A percentile compares a stretch with the other conserved stretches of the same genome.
Conservation (phyloP, 1,284 basidiomycete genomes). For the Heterobasidion parviporum region DNA sequence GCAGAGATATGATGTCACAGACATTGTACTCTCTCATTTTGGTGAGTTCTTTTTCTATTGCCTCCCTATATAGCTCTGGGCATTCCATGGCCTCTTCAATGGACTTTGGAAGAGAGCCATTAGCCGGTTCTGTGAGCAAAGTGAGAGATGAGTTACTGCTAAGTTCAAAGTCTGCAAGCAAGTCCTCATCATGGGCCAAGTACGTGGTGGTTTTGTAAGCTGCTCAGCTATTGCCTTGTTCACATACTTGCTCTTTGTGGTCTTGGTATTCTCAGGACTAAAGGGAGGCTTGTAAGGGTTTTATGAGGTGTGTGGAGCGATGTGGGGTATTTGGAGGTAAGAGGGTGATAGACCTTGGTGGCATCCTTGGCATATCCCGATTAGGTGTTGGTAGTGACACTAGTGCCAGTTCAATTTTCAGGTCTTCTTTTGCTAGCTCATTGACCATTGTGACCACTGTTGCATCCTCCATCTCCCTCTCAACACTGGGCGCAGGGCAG, state of each 20-base stretch:
- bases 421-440: not conserved
- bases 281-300: not conserved
- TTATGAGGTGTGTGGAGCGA: not conserved
- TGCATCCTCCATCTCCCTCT: not conserved
- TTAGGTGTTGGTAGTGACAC: not conserved
- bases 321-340: not conserved
- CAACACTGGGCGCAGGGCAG: not conserved
- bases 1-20: not conserved
- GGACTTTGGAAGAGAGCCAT: not conserved
- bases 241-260: not conserved
- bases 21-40: not conserved
- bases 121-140: not conserved
- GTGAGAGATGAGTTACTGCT: not conserved
- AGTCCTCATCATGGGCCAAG: not conserved
- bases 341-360: not conserved
- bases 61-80: not conserved
- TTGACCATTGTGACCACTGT: not conserved
- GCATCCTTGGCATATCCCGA: not conserved
- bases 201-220: not conserved
- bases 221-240: not conserved
- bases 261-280: not conserved
- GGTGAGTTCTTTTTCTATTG: not conserved
- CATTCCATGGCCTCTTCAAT: not conserved
- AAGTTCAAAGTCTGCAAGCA: not conserved
- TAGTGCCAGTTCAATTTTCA: not conserved